Conservation (phyloP, 129 eudicot species). For the Flaveria trinervia region DNA sequence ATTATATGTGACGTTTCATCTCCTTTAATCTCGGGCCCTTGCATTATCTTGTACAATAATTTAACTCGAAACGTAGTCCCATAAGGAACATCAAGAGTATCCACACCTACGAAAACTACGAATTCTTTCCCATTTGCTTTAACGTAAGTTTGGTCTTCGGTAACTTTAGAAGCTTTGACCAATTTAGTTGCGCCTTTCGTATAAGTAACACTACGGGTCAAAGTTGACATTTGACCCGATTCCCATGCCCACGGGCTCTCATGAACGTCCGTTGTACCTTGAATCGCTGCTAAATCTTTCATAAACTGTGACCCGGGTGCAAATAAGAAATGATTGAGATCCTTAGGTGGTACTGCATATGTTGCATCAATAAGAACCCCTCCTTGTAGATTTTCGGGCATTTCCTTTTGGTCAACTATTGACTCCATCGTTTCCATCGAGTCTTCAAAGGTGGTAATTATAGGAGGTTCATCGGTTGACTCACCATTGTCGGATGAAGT, state of each 20-base stretch:
- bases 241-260: conserved; percentile 76
- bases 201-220: conserved; percentile 65
- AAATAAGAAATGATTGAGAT: conserved; percentile 61
- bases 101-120: conserved; percentile 59
- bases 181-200: conserved; percentile 69
- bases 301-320: conserved; percentile 66
- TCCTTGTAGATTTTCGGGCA: conserved; percentile 72
- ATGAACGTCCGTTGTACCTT: conserved; percentile 70
- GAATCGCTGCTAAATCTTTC: conserved; percentile 57
- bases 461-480: conserved; percentile 40
- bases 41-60: conserved; percentile 66
- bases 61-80: conserved; percentile 73
- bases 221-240: conserved; percentile 42
- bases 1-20: conserved; percentile 65
- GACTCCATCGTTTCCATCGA: conserved; percentile 62
- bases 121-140: conserved; percentile 73
- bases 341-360: conserved; percentile 56
- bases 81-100: conserved; percentile 91
- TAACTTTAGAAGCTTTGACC: conserved; percentile 81
- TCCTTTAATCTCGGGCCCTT: conserved; percentile 48
- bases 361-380: conserved; percentile 79
- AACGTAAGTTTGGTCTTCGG: conserved; percentile 74
- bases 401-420: conserved; percentile 39
- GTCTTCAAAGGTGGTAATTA: conserved; percentile 56
- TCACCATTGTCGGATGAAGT: conserved; percentile 67